Percentiles rank a stretch among this genome's conserved stretches.
phyloP scores from a whole-genome alignment of 257 asterid genomes.

The Solanum sparsipilum region DNA sequence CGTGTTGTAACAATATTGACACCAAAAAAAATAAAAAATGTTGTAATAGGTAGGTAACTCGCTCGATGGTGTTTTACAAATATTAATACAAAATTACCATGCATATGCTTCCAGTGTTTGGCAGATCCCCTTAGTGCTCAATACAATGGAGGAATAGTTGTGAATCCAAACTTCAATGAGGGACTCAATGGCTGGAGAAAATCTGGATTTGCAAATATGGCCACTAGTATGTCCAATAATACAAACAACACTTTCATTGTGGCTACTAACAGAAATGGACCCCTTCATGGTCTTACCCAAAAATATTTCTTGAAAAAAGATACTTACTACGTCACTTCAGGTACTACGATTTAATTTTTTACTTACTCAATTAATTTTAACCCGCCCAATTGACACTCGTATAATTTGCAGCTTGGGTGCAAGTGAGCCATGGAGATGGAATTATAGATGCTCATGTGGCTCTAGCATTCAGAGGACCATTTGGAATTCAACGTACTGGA shows the following conservation, averaged over 20 bases:
- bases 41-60: background rate
- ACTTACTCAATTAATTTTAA: background rate
- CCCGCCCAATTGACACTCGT: background rate
- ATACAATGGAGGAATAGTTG: conserved; percentile 26
- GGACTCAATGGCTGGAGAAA: conserved; percentile 18
- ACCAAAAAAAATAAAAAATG: too few species aligned
- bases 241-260: conserved; percentile 11
- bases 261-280: background rate
- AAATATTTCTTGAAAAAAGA: conserved; percentile 2
- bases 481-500: conserved; percentile 22
- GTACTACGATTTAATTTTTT: background rate
- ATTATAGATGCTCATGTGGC: conserved; percentile 14
- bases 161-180: conserved; percentile 15
- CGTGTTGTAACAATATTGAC: background rate
- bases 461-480: conserved; percentile 25
- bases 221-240: background rate
- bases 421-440: conserved; percentile 35
- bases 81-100: background rate
- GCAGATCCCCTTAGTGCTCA: conserved; percentile 22
- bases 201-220: conserved; percentile 1
- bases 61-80: background rate
- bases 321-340: conserved; percentile 8
- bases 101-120: conserved; percentile 15
- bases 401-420: conserved; percentile 49
- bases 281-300: background rate